Percentiles rank a stretch among this genome's conserved stretches.
These are phyloP conservation scores for Diaporthe humulicola DNA, from an alignment of 2,329 filamentous ascomycete species.

Conservation along the genomic window DNA sequence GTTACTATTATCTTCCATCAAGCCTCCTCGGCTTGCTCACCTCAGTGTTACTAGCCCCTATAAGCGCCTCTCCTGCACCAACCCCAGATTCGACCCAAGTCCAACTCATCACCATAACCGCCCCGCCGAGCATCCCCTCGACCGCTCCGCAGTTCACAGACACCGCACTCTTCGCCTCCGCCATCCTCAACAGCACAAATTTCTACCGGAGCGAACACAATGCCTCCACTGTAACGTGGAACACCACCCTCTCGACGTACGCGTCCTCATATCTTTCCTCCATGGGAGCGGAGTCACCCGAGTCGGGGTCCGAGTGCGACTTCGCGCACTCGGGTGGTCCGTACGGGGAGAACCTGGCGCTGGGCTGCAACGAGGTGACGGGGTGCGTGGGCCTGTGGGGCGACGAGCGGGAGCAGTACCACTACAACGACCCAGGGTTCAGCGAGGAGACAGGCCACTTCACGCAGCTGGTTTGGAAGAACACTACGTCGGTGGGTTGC, in stretches of 20 bases:
- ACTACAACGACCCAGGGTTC: constrained; percentile 71
- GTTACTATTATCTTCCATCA: neutral
- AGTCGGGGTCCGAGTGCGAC: constrained; percentile 51
- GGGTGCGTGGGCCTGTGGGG: constrained; percentile 77
- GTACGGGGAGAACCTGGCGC: constrained; percentile 81
- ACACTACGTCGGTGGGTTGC: constrained; percentile 72
- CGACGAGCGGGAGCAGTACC: constrained; percentile 68
- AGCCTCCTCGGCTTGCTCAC: constrained; percentile 20
- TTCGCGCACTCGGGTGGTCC: constrained; percentile 72
- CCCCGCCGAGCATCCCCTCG: constrained; percentile 50
- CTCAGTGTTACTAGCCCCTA: neutral
- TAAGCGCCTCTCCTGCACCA: constrained; percentile 13
- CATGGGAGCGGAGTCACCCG: constrained; percentile 31
- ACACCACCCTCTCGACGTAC: constrained; percentile 70
- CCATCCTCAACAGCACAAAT: constrained; percentile 77
- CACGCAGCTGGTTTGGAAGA: constrained; percentile 79
- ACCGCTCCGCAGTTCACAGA: constrained; percentile 53
- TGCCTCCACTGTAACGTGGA: constrained; percentile 72
- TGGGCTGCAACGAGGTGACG: constrained; percentile 72
- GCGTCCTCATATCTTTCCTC: constrained; percentile 63
- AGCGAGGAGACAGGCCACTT: constrained; percentile 75
- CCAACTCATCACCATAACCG: constrained; percentile 46
- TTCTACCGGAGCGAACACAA: constrained; percentile 74
- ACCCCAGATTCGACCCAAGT: neutral
- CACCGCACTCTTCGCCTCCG: constrained; percentile 58